Evolutionary conservation across 1,284 basidiomycete genomes (phyloP).

Genomic region (Schizophyllum commune): DNA sequence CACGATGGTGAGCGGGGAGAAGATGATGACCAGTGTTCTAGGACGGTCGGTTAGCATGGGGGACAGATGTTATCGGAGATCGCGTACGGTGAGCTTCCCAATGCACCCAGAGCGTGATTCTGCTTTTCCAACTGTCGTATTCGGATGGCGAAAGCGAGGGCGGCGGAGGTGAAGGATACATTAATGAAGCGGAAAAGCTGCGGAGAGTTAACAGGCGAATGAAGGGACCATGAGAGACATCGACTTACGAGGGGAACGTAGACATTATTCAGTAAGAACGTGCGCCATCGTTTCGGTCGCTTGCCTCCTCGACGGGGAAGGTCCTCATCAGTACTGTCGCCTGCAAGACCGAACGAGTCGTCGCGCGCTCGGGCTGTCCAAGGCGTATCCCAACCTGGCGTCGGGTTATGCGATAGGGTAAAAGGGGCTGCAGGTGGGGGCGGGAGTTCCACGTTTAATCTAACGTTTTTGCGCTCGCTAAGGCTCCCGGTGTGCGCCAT

Average conservation of each 20-base stretch:
- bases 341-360: slow-evolving; percentile 11
- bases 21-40: slow-evolving; percentile 82
- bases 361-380: slow-evolving; percentile 45
- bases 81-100: slow-evolving; percentile 77
- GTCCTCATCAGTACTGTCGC: slow-evolving; percentile 16
- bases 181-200: slow-evolving; percentile 83
- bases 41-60: slow-evolving; percentile 9
- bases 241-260: slow-evolving; percentile 70
- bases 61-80: slow-evolving; percentile 3
- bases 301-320: slow-evolving; percentile 24
- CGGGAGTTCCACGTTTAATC: slow-evolving; percentile 32
- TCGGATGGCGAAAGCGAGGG: slow-evolving; percentile 73
- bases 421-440: slow-evolving; percentile 34
- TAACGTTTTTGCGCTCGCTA: slow-evolving; percentile 18
- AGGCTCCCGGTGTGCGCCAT: slow-evolving; percentile 10
- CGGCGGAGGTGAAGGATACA: slow-evolving; percentile 73
- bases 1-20: slow-evolving; percentile 75
- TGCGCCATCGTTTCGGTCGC: slow-evolving; percentile 47
- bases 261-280: slow-evolving; percentile 61
- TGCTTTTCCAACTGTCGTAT: slow-evolving; percentile 56
- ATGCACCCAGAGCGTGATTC: slow-evolving; percentile 50
- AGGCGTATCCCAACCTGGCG: slow-evolving; percentile 62
- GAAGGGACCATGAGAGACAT: slow-evolving; percentile 4
- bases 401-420: slow-evolving; percentile 45
- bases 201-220: slow-evolving; percentile 23